phyloP scores from a whole-genome alignment of 495 filamentous ascomycete species.

The Parmelia sp. region DNA sequence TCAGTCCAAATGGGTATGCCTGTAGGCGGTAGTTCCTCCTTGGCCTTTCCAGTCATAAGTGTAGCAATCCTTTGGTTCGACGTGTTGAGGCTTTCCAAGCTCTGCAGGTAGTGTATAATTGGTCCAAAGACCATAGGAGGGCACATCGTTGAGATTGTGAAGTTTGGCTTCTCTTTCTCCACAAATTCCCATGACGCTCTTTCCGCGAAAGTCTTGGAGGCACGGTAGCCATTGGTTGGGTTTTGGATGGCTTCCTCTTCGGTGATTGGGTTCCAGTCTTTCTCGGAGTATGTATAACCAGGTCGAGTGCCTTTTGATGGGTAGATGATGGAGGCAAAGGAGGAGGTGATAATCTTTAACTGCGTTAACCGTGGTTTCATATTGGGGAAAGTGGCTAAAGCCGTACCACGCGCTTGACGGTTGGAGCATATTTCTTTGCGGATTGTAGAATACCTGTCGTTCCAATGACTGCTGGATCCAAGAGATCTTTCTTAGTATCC shows the following conservation, averaged over 20 bases:
- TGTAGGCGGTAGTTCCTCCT: constrained; percentile 53
- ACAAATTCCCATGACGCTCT: constrained; percentile 78
- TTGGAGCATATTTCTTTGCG: constrained; percentile 65
- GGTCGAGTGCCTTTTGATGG: constrained; percentile 41
- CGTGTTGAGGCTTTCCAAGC: constrained; percentile 61
- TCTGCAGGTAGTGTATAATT: constrained; percentile 58
- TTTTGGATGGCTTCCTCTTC: constrained; percentile 55
- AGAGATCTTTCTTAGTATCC: constrained; percentile 71
- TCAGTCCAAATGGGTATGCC: constrained; percentile 57
- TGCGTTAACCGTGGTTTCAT: background rate
- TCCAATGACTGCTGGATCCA: constrained; percentile 47
- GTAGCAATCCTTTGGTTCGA: constrained; percentile 53
- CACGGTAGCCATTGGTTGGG: constrained; percentile 58
- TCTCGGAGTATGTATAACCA: constrained; percentile 58
- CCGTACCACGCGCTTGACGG: constrained; percentile 63
- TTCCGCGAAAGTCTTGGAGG: constrained; percentile 59
- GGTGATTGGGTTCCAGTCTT: constrained; percentile 80
- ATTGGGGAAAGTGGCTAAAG: background rate
- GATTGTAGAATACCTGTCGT: constrained; percentile 74
- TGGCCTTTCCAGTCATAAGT: constrained; percentile 58
- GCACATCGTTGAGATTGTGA: constrained; percentile 66
- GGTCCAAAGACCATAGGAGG: constrained; percentile 69
- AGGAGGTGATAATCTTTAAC: constrained; percentile 61
- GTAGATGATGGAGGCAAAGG: constrained; percentile 71
- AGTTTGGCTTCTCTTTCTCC: constrained; percentile 70